Conservation (phyloP, 257 asterid genomes). For the Eucommia ulmoides region DNA sequence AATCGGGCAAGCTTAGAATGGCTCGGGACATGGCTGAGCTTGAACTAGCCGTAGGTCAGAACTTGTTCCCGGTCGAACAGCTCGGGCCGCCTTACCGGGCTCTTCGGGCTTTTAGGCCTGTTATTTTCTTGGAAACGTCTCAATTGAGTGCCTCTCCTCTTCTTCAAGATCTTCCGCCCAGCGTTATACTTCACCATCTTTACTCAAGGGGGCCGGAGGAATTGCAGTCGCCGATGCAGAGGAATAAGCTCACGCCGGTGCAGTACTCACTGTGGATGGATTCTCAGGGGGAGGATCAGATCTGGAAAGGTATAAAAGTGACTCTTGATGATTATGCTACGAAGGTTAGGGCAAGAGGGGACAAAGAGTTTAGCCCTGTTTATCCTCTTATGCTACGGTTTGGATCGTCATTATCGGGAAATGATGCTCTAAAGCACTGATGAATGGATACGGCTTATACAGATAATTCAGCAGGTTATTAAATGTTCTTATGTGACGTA, state of each 20-base stretch:
- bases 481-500: too few species aligned
- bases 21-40: slow-evolving; percentile 97
- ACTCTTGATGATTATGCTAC: slow-evolving; percentile 86
- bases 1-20: slow-evolving; percentile 92
- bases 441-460: too few species aligned
- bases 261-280: slow-evolving; percentile 95
- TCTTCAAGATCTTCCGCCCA: slow-evolving; percentile 79
- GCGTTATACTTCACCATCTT: slow-evolving; percentile 82
- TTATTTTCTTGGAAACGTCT: slow-evolving; percentile 80
- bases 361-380: slow-evolving; percentile 84
- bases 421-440: too few species aligned
- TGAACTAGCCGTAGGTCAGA: slow-evolving; percentile 77
- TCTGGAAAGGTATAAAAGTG: slow-evolving; percentile 89
- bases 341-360: slow-evolving; percentile 65
- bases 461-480: too few species aligned
- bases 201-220: slow-evolving; percentile 90
- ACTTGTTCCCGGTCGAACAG: slow-evolving; percentile 88
- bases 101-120: slow-evolving; percentile 88
- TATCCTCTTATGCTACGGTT: slow-evolving; percentile 73
- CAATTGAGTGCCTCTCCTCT: slow-evolving; percentile 78
- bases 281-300: slow-evolving; percentile 92
- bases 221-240: slow-evolving; percentile 78
- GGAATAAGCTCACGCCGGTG: slow-evolving; percentile 69
- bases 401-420: slow-evolving; percentile 45
- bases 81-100: slow-evolving; percentile 93